Conservation (phyloP, 139 green algal genomes). For the Coccomyxa sp. region DNA sequence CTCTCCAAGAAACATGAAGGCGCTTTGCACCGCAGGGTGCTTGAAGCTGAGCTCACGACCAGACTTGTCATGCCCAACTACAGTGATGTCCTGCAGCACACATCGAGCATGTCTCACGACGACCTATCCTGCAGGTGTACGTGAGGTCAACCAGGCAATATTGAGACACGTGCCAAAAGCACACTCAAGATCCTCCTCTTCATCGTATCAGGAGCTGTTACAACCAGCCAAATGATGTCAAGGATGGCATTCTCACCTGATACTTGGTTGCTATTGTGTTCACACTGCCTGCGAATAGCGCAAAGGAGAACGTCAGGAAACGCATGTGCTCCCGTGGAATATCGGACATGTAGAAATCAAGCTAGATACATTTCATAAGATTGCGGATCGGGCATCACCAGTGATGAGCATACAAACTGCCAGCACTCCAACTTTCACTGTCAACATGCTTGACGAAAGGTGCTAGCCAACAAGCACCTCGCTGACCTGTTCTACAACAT, state of each 20-base stretch:
- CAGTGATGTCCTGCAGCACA: constrained; percentile 52
- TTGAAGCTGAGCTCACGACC: constrained; percentile 56
- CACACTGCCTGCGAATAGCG: constrained; percentile 56
- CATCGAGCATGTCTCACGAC: background rate
- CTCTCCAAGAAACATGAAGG: constrained; percentile 72
- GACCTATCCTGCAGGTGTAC: background rate
- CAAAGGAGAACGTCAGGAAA: background rate
- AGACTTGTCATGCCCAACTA: constrained; percentile 36
- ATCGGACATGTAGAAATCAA: background rate
- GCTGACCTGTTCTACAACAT: too few relatives aligned
- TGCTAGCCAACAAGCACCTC: background rate
- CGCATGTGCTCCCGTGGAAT: background rate
- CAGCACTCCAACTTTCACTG: constrained; percentile 8
- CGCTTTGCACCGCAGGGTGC: constrained; percentile 70
- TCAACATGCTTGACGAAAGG: constrained; percentile 2
- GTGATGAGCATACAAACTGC: constrained; percentile 35
- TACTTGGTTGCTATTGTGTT: constrained; percentile 85
- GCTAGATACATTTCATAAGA: background rate
- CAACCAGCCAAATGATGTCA: background rate
- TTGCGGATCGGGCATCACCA: background rate
- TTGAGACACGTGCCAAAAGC: background rate
- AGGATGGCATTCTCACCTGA: constrained; percentile 37
- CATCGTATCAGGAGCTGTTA: background rate
- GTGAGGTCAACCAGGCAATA: background rate
- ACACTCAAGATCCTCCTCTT: background rate